Evolutionary conservation across 805 yeast species (phyloP), one percentile per base, ranked within the genome.

Genomic region (Candida sithepensis): DNA sequence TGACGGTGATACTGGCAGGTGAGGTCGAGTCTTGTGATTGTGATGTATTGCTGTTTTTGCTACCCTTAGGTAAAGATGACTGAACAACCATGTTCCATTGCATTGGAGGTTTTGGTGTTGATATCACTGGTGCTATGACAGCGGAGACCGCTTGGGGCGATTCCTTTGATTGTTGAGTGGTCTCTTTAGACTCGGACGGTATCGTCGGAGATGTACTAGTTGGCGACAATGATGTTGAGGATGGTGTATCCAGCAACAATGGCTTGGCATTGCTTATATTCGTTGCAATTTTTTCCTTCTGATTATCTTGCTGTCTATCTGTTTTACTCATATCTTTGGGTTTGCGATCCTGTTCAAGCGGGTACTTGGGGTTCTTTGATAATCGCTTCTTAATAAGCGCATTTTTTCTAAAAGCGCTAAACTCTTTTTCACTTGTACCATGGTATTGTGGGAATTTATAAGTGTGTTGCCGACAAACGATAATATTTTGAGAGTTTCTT

Each of bases 391-490:
- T 50, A 32, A 50, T 43, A 18, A 64, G 43, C 9, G 65, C 51
- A 39, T 51, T 42, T 45, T 50, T 55, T 50, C 68, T 55, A 41
- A 54, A 56, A 7, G 42, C 41, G 8, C 39, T 51, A 44, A 65
- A 64, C 41, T 64, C 70, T 9, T 55, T 55, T 46, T 63, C 68
- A 26, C 57, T 53, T 6, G 69, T 63, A 33, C 69, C 69, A 44
- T 65, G 61, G 47, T 59, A 67, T 32, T 59, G 43, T 9, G 70
- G 71, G 32, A 67, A 57, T 8, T 38, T 50, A 18, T 50, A 42
- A 23, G 54, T 52, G 4, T 45, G 43, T 20, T 56, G 52, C 39
- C 55, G 58, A 41, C 52, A 55, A 44, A 41, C 42, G 21, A 60
- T 42, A 46, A 22, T 12, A 45, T 44, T 30, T 54, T 42, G 34